A percentile compares a stretch with the other conserved stretches of the same genome.
Conservation (phyloP, 768 basidiomycete species). For the Hericium alpestre region DNA sequence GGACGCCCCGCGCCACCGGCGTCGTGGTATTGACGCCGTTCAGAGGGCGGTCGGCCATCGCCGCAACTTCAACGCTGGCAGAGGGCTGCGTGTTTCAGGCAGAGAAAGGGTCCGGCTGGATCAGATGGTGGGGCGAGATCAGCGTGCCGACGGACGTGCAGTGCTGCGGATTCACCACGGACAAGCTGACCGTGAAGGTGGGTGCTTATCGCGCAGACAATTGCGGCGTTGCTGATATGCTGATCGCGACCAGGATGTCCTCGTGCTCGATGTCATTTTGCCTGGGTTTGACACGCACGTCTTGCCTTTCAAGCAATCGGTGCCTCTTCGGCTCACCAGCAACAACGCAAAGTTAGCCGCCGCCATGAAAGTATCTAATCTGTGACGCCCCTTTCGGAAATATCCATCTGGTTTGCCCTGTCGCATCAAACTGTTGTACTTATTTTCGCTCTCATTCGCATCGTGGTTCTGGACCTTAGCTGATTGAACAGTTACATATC, state of each 20-base stretch:
- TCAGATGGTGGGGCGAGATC: conserved; percentile 10
- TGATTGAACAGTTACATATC: too few species aligned
- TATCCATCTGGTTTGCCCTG: too few species aligned
- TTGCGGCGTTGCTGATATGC: not conserved
- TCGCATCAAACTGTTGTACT: too few species aligned
- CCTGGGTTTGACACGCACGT: not conserved
- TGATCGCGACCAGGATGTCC: not conserved
- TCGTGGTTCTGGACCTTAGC: too few species aligned
- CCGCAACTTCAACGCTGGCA: not conserved
- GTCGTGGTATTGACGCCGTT: conserved; percentile 3
- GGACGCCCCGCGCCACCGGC: conserved; percentile 3
- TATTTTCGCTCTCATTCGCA: too few species aligned
- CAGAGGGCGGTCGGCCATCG: not conserved
- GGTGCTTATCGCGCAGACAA: not conserved
- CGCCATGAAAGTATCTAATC: not conserved
- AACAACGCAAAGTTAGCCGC: not conserved
- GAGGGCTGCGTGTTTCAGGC: conserved; percentile 1
- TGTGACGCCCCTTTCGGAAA: not conserved
- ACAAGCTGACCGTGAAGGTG: conserved; percentile 4
- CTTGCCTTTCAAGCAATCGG: conserved; percentile 9
- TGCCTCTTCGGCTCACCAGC: conserved; percentile 6
- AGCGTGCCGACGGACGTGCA: conserved; percentile 1
- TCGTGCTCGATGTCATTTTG: conserved; percentile 5
- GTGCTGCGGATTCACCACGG: conserved; percentile 3
- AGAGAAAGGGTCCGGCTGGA: not conserved